Evolutionary conservation across 208 protist genomes (phyloP).

Genomic region (Endotrypanum monterogeii): DNA sequence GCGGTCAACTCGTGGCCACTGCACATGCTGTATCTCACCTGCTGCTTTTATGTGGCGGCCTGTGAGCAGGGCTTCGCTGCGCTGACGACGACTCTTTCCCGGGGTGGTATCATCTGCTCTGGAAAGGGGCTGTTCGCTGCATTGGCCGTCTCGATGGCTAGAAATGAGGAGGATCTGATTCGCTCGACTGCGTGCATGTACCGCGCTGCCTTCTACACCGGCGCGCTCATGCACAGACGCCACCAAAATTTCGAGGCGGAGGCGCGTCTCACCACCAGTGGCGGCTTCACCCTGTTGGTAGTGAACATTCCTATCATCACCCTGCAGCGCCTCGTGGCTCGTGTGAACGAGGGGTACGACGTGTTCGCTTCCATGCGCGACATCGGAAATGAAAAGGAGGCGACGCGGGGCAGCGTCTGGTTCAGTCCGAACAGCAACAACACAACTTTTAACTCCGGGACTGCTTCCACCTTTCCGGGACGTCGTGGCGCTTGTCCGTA

Average conservation of each 20-base stretch:
- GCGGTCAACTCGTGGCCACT: slow-evolving; percentile 71
- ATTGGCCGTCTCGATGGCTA: slow-evolving; percentile 71
- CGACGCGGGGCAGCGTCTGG: neutral
- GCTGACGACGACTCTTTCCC: slow-evolving; percentile 36
- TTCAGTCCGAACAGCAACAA: neutral
- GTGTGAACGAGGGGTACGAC: slow-evolving; percentile 57
- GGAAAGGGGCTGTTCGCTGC: slow-evolving; percentile 77
- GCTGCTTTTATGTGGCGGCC: slow-evolving; percentile 73
- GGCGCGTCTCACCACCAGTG: slow-evolving; percentile 26
- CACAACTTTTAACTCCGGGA: neutral
- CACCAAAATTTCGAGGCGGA: slow-evolving; percentile 37
- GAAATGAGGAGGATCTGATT: slow-evolving; percentile 43
- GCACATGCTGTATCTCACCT: slow-evolving; percentile 66
- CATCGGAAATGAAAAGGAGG: neutral
- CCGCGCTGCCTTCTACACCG: slow-evolving; percentile 66
- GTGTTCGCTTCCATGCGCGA: slow-evolving; percentile 16
- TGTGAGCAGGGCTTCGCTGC: slow-evolving; percentile 41
- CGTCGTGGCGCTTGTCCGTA: neutral
- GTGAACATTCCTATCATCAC: slow-evolving; percentile 75
- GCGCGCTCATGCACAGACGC: slow-evolving; percentile 43
- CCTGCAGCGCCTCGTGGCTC: slow-evolving; percentile 52
- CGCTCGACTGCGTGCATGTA: slow-evolving; percentile 56
- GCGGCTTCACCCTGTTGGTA: slow-evolving; percentile 59
- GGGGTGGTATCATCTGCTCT: slow-evolving; percentile 50
- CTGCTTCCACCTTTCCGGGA: neutral